Conservation (phyloP, 2,329 filamentous ascomycete species). For the Colletotrichum somersetense region DNA sequence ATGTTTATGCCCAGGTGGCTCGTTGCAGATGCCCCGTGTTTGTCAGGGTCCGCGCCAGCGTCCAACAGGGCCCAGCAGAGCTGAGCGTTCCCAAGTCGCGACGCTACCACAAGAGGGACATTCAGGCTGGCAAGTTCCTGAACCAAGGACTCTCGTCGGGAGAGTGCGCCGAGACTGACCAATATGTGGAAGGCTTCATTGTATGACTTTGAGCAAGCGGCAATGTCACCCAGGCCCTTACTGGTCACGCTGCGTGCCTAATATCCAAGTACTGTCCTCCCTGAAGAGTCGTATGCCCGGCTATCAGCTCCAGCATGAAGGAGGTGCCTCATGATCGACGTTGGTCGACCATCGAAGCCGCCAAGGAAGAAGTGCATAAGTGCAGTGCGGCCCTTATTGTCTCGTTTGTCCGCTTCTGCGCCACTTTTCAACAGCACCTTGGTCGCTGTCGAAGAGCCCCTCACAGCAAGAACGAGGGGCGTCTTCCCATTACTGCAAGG, state of each 20-base stretch:
- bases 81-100: slow-evolving; percentile 9
- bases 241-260: background rate
- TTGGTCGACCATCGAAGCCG: background rate
- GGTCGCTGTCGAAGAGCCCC: background rate
- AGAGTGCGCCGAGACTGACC: background rate
- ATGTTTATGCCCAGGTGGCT: too few species aligned
- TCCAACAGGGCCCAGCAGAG: slow-evolving; percentile 20
- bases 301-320: background rate
- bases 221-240: background rate
- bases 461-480: background rate
- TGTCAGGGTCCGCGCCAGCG: slow-evolving; percentile 2
- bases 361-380: background rate
- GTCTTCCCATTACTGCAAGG: background rate
- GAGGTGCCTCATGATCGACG: background rate
- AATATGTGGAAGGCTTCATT: background rate
- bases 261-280: background rate
- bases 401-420: background rate
- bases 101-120: slow-evolving; percentile 6
- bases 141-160: background rate
- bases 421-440: background rate
- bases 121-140: background rate
- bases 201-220: background rate
- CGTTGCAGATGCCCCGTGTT: background rate
- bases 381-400: background rate
- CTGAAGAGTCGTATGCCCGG: background rate